Base-by-base conservation (phyloP, 2,329 filamentous ascomycete species). In the Ascochyta clinopodiicola region DNA sequence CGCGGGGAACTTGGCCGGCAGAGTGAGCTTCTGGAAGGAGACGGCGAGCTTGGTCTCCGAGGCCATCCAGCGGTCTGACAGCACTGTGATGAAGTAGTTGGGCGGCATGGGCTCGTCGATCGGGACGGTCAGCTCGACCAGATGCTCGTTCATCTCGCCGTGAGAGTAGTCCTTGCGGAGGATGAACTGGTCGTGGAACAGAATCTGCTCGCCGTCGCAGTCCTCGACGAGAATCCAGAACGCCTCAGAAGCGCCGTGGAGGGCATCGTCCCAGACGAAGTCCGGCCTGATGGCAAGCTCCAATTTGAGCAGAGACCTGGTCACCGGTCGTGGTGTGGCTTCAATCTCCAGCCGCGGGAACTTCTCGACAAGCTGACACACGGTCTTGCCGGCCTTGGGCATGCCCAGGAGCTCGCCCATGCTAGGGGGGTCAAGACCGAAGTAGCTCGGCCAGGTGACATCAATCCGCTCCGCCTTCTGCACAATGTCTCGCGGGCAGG, bases 141-240 rank as follows among this genome's bases (percentile, higher is more conserved):
- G 78, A 76, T 99, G 95, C 78, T 98, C 94, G 61, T 94, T 97
- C 73, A 88, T 85, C 69, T 98, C 94, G 1, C 89, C 84, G 56
- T 86, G 81, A 4, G 92, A 93, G 70, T 96, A 97, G 60, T 96
- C 91, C 71, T 89, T 92, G 38, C 94, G 90, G 24, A 99, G 83
- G 35, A 98, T 81, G 75, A 99, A 98, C 56, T 92, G 91, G 71
- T 99, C 95, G 65, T 97, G 91, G 81, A 92, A 96, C 40, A 99
- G 80, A 39, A 99, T 92, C 54, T 97, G 91, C 74, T 99, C 95
- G 24, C 95, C 95, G 71, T 99, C 95, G 67, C 93, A 96, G 68
- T 99, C 96, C 75, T 99, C 96, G 3, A 96, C 93, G 52, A 99
- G 78, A 59, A 99, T 93, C 95, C 95, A 99, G 78, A 97, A 99